A percentile compares a stretch with the other conserved stretches of the same genome.
These are phyloP conservation scores for Evernia prunastri DNA, from an alignment of 495 filamentous ascomycete genomes.

Conservation along the genomic window DNA sequence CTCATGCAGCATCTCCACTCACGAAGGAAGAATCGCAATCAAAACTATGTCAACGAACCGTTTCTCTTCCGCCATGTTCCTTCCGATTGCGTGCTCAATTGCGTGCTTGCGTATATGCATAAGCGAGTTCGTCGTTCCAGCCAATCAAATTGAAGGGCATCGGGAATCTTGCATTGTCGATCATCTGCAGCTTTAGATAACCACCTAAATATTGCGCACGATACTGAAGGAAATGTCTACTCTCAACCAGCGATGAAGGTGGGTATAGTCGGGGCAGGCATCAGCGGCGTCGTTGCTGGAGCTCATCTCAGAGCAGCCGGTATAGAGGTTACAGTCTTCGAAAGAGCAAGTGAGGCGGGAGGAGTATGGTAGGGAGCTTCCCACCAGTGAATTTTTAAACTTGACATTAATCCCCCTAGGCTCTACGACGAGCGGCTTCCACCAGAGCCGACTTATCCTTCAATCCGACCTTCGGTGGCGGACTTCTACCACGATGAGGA, in stretches of 20 bases:
- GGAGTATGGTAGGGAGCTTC: slow-evolving; percentile 25
- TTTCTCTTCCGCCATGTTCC: background rate
- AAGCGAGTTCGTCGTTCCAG: background rate
- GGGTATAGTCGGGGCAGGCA: slow-evolving; percentile 64
- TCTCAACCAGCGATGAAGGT: slow-evolving; percentile 36
- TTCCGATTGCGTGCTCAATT: slow-evolving; percentile 1
- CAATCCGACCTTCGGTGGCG: slow-evolving; percentile 39
- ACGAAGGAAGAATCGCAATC: background rate
- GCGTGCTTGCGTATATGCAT: background rate
- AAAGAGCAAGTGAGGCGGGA: slow-evolving; percentile 48
- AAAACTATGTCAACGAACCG: background rate
- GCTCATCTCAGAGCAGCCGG: slow-evolving; percentile 54
- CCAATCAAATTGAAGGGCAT: background rate
- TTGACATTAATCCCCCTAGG: slow-evolving; percentile 37
- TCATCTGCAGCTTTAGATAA: background rate
- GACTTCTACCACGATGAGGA: slow-evolving; percentile 16
- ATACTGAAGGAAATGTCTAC: background rate
- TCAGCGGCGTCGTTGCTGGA: slow-evolving; percentile 58
- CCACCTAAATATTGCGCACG: background rate
- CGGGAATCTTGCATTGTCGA: background rate
- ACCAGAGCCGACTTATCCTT: slow-evolving; percentile 52
- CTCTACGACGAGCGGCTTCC: slow-evolving; percentile 53
- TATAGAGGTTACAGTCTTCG: slow-evolving; percentile 58
- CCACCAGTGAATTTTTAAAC: no score
- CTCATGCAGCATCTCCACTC: background rate